Conservation (phyloP, 345 rosid species). For the Jatropha curcas region DNA sequence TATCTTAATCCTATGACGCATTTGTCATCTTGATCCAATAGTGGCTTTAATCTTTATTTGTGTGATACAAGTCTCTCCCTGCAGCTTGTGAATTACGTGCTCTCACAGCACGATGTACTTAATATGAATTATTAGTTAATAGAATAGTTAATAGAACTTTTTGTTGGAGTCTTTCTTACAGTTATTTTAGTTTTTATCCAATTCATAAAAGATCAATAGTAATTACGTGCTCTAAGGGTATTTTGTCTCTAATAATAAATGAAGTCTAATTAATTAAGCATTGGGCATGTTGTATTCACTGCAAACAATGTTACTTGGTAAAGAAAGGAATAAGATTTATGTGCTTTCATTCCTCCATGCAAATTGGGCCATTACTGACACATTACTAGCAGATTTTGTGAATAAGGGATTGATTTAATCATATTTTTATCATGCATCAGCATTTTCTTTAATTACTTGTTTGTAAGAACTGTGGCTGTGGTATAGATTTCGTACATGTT, state of each 20-base stretch:
- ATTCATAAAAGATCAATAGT: background rate
- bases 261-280: background rate
- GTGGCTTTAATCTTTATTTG: too few species aligned
- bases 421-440: background rate
- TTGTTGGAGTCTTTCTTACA: background rate
- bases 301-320: background rate
- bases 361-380: background rate
- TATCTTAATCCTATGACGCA: background rate
- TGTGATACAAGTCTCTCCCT: background rate
- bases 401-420: background rate
- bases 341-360: background rate
- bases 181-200: background rate
- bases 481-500: background rate
- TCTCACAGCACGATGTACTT: background rate
- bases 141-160: background rate
- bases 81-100: background rate
- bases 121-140: background rate
- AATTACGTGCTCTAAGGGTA: background rate
- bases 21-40: background rate
- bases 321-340: background rate
- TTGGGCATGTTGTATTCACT: background rate
- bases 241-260: background rate
- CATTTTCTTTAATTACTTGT: background rate
- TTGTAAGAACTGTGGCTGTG: background rate
- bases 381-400: background rate